phyloP scores from a whole-genome alignment of 345 rosid genomes.

The Eucalyptus decipiens region DNA sequence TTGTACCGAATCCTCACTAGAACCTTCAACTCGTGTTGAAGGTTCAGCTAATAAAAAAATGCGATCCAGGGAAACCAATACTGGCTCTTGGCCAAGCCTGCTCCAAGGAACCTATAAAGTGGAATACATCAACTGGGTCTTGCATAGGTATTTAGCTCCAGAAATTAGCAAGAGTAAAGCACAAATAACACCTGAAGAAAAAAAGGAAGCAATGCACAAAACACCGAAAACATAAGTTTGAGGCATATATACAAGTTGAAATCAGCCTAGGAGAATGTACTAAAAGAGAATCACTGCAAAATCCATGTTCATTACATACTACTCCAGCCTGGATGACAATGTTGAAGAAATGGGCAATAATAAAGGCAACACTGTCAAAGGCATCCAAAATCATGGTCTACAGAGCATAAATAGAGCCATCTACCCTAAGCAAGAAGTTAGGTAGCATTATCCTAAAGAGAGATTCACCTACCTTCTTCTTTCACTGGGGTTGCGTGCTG shows the following conservation, averaged over 20 bases:
- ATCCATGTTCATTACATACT: background rate
- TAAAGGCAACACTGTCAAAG: background rate
- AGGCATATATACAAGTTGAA: background rate
- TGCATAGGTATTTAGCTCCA: background rate
- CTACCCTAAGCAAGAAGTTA: background rate
- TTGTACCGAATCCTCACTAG: conserved; percentile 75
- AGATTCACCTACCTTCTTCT: background rate
- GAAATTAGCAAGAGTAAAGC: background rate
- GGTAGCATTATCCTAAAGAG: background rate
- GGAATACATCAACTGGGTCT: background rate
- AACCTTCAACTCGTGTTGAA: conserved; percentile 72
- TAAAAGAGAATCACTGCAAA: background rate
- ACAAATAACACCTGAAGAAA: background rate
- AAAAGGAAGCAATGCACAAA: background rate
- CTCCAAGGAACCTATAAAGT: conserved; percentile 91
- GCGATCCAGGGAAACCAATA: conserved; percentile 78
- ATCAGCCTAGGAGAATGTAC: background rate
- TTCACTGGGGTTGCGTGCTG: background rate
- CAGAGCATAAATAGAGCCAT: background rate
- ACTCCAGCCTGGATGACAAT: background rate
- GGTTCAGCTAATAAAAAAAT: conserved; percentile 88
- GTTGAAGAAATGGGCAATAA: background rate
- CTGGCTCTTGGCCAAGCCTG: conserved; percentile 98
- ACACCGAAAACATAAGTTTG: background rate
- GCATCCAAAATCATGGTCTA: background rate